phyloP scores from a whole-genome alignment of 805 yeast species.

The Spathaspora hagerdaliae region DNA sequence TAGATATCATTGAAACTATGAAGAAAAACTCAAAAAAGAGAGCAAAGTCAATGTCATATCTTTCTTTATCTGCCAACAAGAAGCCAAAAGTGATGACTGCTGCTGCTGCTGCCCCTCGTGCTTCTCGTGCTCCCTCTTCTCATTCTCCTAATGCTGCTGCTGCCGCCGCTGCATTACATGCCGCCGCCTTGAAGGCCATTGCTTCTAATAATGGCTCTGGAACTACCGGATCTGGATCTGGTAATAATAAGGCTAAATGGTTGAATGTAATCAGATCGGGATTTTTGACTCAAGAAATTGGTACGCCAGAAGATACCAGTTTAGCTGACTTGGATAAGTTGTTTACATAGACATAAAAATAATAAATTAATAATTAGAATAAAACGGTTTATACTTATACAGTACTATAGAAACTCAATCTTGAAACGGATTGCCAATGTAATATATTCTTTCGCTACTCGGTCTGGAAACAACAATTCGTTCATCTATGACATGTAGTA shows the following conservation, averaged over 20 bases:
- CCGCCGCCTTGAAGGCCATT: slow-evolving; percentile 56
- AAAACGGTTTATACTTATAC: no score
- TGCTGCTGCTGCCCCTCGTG: slow-evolving; percentile 81
- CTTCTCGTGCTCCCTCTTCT: slow-evolving; percentile 57
- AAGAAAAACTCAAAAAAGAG: slow-evolving; percentile 46
- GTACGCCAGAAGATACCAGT: slow-evolving; percentile 73
- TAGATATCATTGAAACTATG: slow-evolving; percentile 33
- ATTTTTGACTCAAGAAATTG: slow-evolving; percentile 72
- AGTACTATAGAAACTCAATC: no score
- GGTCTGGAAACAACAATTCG: no score
- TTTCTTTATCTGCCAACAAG: slow-evolving; percentile 37
- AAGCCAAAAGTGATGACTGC: slow-evolving; percentile 56
- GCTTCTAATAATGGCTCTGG: slow-evolving; percentile 20
- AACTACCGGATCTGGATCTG: slow-evolving; percentile 9
- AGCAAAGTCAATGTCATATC: slow-evolving; percentile 62
- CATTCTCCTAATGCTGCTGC: slow-evolving; percentile 65
- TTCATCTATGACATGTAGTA: slow-evolving; percentile 68
- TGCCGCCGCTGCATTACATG: slow-evolving; percentile 71
- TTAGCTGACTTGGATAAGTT: slow-evolving; percentile 57
- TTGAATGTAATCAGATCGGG: slow-evolving; percentile 70
- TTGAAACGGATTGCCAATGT: no score
- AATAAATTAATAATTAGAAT: no score
- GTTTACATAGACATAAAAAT: slow-evolving; percentile 18
- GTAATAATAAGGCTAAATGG: slow-evolving; percentile 52
- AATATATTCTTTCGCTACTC: no score